phyloP scores from a whole-genome alignment of 768 basidiomycete genomes.

The Macrolepiota dolichaula region DNA sequence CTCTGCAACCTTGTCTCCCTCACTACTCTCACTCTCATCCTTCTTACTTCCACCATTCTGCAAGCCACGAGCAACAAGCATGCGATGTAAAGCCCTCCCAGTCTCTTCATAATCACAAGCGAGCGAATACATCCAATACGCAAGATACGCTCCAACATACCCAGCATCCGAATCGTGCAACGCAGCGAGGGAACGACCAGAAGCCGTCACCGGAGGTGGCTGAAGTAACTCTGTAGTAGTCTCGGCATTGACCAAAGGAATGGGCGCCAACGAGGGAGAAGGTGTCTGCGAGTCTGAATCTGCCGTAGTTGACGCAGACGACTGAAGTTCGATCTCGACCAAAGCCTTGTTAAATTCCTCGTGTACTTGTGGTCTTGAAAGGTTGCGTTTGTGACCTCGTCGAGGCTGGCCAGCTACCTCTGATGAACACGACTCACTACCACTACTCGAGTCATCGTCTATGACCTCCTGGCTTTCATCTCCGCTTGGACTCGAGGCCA shows the following conservation, averaged over 20 bases:
- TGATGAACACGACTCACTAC: neutral
- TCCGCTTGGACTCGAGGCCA: neutral
- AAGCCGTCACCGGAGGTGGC: slow-evolving; percentile 17
- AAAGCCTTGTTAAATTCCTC: slow-evolving; percentile 15
- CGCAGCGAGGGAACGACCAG: slow-evolving; percentile 33
- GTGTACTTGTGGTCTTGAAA: slow-evolving; percentile 15
- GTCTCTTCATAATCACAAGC: slow-evolving; percentile 41
- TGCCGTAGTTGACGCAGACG: slow-evolving; percentile 7
- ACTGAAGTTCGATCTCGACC: slow-evolving; percentile 10
- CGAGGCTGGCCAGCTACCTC: neutral
- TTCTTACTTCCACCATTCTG: neutral
- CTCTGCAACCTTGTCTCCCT: neutral
- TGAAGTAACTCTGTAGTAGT: neutral
- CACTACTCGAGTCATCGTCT: neutral
- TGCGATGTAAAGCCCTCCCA: slow-evolving; percentile 32
- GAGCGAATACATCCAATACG: slow-evolving; percentile 42
- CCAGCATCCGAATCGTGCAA: slow-evolving; percentile 39
- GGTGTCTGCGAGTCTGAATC: slow-evolving; percentile 7
- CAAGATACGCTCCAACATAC: slow-evolving; percentile 38
- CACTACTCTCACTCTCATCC: neutral
- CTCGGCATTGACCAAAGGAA: slow-evolving; percentile 4
- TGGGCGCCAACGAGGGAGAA: neutral
- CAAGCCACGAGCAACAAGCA: slow-evolving; percentile 19
- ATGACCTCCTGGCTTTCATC: neutral
- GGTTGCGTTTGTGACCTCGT: slow-evolving; percentile 8